phyloP scores from a whole-genome alignment of 306 rosid genomes.

The Potentilla sterilis region DNA sequence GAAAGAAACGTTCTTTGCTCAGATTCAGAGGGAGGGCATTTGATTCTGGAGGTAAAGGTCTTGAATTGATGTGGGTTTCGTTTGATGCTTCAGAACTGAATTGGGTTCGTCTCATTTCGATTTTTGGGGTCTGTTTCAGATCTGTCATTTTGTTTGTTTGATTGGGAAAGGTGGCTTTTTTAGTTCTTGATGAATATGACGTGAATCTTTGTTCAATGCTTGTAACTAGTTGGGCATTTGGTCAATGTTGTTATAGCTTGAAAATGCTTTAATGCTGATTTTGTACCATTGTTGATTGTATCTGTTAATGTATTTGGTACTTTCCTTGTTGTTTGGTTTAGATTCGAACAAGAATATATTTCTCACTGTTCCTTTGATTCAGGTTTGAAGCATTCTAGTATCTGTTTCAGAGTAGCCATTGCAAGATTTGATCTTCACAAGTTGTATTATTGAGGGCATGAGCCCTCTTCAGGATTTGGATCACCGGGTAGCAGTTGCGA shows the following conservation, averaged over 20 bases:
- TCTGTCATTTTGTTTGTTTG: conserved; percentile 3
- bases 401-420: conserved; percentile 15
- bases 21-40: background rate
- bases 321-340: conserved; percentile 18
- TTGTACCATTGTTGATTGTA: background rate
- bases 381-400: conserved; percentile 13
- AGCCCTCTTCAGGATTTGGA: conserved; percentile 7
- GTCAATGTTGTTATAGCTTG: conserved; percentile 1
- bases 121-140: conserved; percentile 1
- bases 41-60: conserved; percentile 6
- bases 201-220: background rate
- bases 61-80: conserved; percentile 5
- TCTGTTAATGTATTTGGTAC: conserved; percentile 1
- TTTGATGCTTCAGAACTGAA: conserved; percentile 4
- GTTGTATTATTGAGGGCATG: conserved; percentile 1
- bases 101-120: conserved; percentile 12
- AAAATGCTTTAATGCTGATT: background rate
- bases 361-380: conserved; percentile 2
- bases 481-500: background rate
- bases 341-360: background rate
- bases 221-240: conserved; percentile 5
- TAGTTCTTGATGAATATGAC: background rate
- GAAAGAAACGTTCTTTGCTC: background rate
- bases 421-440: conserved; percentile 9
- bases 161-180: conserved; percentile 3